These are phyloP conservation scores for Panaeolus papilionaceus DNA, from an alignment of 768 basidiomycete genomes.

Conservation along the genomic window DNA sequence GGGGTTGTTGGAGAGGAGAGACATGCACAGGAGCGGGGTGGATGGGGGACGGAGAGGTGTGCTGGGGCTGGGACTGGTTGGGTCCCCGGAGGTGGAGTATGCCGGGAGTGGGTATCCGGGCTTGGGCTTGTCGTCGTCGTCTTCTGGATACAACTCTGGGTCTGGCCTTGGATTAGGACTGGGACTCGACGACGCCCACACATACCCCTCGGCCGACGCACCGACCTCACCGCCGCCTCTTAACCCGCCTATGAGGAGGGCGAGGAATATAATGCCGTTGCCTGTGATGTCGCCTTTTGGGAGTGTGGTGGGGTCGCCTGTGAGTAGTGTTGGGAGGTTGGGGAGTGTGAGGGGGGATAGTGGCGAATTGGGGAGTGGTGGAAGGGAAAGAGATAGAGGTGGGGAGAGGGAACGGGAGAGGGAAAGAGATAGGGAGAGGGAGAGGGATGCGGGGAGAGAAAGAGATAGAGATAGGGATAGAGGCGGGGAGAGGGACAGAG, in stretches of 20 bases:
- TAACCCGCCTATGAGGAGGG: not conserved
- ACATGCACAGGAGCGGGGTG: not conserved
- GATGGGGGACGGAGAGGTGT: not conserved
- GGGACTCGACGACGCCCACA: not conserved
- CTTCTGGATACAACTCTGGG: too few species aligned
- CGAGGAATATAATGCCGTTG: conserved; percentile 1
- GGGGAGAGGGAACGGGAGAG: too few species aligned
- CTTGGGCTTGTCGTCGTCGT: too few species aligned
- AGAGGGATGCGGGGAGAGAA: too few species aligned
- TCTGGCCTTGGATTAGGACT: not conserved
- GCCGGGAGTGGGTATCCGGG: not conserved
- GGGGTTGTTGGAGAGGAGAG: not conserved
- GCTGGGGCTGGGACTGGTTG: not conserved
- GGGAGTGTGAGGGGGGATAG: not conserved
- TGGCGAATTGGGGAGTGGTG: not conserved
- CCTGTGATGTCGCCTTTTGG: not conserved
- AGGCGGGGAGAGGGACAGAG: not conserved
- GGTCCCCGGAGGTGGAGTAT: not conserved
- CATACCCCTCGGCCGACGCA: not conserved
- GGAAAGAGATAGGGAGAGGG: not conserved
- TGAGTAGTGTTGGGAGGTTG: conserved; percentile 7
- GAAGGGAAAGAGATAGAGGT: not conserved
- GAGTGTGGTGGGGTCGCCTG: conserved; percentile 2
- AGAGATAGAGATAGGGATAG: too few species aligned
- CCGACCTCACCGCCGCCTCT: not conserved